A percentile compares a stretch with the other conserved stretches of the same genome.
phyloP scores from a whole-genome alignment of 2,329 filamentous ascomycete species.

The Colletotrichum brevisporum region DNA sequence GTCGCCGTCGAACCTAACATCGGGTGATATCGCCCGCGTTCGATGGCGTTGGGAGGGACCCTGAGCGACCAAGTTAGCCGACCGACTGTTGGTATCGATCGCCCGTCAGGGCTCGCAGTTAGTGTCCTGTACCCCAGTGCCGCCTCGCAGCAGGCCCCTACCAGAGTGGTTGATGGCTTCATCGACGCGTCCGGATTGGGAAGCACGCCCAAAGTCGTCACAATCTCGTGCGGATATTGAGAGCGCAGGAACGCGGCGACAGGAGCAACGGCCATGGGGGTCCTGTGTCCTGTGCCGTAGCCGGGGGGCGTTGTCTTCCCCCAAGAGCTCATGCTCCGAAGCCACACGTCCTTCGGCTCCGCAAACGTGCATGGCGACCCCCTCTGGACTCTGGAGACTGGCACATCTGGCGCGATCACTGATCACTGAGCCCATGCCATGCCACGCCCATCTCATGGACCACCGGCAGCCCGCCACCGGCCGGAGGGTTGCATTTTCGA shows the following conservation, averaged over 20 bases:
- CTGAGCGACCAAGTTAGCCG: conserved; percentile 13
- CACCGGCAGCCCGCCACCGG: conserved; percentile 12
- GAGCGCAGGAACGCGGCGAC: conserved; percentile 1
- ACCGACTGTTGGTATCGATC: conserved; percentile 27
- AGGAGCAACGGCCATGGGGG: background rate
- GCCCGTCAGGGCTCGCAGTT: conserved; percentile 24
- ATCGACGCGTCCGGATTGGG: conserved; percentile 27
- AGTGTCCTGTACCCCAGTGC: conserved; percentile 32
- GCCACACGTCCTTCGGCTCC: conserved; percentile 28
- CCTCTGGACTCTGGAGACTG: background rate
- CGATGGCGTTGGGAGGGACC: background rate
- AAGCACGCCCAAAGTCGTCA: conserved; percentile 26
- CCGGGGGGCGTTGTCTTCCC: conserved; percentile 17
- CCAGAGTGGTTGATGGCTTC: conserved; percentile 9
- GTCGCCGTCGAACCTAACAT: conserved; percentile 2
- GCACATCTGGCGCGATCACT: conserved; percentile 24
- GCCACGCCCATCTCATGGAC: conserved; percentile 1
- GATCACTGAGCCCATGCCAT: background rate
- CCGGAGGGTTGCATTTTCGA: conserved; percentile 21
- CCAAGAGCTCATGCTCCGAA: conserved; percentile 37
- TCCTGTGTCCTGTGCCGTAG: background rate
- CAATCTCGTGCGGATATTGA: conserved; percentile 29
- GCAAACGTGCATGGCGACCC: conserved; percentile 28
- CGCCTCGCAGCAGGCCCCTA: conserved; percentile 21
- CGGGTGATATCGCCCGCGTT: conserved; percentile 7